Evolutionary conservation across 2,329 filamentous ascomycete species (phyloP).

Genomic region (Diplodia mutila): DNA sequence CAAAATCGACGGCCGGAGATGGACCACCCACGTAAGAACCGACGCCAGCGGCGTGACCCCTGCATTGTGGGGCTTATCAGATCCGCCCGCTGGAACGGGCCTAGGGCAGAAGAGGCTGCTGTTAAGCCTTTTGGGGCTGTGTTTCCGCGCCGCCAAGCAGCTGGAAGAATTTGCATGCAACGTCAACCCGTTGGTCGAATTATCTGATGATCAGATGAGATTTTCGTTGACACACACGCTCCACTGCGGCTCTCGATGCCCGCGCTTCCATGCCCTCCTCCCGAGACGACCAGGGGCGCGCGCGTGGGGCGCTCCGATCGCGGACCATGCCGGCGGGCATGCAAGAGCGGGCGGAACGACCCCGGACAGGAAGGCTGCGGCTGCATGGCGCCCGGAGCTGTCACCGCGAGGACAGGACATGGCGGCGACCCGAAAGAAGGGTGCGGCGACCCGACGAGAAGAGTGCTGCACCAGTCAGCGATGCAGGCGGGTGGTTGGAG

Average conservation of each 20-base stretch:
- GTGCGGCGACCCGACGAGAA: neutral
- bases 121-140: slow-evolving; percentile 18
- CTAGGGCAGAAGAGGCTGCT: slow-evolving; percentile 19
- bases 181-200: neutral
- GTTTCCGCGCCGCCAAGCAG: neutral
- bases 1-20: neutral
- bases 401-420: neutral
- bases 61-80: slow-evolving; percentile 26
- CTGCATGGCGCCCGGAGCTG: neutral
- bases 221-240: slow-evolving; percentile 17
- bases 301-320: slow-evolving; percentile 8
- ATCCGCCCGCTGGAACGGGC: slow-evolving; percentile 19
- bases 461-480: no score
- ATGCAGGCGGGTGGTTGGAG: neutral
- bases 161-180: slow-evolving; percentile 17
- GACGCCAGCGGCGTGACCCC: neutral
- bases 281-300: neutral
- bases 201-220: slow-evolving; percentile 28
- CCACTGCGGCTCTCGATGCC: neutral
- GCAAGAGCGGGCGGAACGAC: neutral
- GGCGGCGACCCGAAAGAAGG: neutral
- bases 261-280: neutral
- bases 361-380: neutral
- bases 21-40: slow-evolving; percentile 14
- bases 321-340: neutral